Conservation (phyloP, 2,329 filamentous ascomycete genomes). For the Hypoxylon sp. region DNA sequence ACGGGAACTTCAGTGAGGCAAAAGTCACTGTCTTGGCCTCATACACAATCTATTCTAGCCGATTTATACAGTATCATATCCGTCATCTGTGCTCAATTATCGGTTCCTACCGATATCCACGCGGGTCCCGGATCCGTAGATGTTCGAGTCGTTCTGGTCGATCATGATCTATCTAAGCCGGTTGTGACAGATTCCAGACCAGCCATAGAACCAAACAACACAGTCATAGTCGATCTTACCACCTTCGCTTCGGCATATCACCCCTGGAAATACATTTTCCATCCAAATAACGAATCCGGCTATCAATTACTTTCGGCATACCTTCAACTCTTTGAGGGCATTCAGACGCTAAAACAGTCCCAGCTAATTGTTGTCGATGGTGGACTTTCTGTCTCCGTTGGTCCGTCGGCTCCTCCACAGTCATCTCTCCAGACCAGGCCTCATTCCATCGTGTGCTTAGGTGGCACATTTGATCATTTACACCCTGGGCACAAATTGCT, state of each 20-base stretch:
- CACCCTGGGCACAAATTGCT: conserved; percentile 97
- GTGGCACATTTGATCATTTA: conserved; percentile 96
- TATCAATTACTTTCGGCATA: conserved; percentile 70
- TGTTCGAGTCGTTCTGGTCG: conserved; percentile 79
- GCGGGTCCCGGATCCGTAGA: conserved; percentile 80
- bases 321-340: conserved; percentile 63
- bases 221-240: conserved; percentile 64
- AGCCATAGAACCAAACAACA: conserved; percentile 61
- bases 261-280: conserved; percentile 76
- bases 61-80: conserved; percentile 84
- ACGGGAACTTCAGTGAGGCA: conserved; percentile 64
- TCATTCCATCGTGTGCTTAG: conserved; percentile 80
- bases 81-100: conserved; percentile 75
- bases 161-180: conserved; percentile 65
- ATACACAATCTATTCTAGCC: conserved; percentile 81
- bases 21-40: conserved; percentile 72
- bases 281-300: conserved; percentile 75
- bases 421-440: conserved; percentile 49
- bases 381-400: conserved; percentile 64
- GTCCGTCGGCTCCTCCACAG: conserved; percentile 36
- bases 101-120: conserved; percentile 71
- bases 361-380: conserved; percentile 68
- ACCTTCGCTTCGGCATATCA: conserved; percentile 68
- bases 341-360: conserved; percentile 63
- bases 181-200: conserved; percentile 56